Conservation (phyloP, 441 rosid genomes). For the Jatropha podagrica region DNA sequence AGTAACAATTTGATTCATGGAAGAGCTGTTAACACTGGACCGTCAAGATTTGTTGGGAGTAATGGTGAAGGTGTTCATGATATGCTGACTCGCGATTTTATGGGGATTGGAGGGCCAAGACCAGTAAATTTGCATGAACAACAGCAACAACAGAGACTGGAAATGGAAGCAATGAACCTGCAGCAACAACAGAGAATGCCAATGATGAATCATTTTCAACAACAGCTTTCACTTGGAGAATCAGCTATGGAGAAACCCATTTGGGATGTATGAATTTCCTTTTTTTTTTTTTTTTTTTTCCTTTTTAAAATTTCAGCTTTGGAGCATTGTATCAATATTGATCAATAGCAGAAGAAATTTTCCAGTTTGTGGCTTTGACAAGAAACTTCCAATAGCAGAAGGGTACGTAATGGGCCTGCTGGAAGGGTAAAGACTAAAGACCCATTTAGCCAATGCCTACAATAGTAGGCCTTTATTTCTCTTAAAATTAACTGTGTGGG, state of each 20-base stretch:
- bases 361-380: no score
- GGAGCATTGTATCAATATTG: neutral
- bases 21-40: conserved; percentile 24
- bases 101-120: conserved; percentile 59
- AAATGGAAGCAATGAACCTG: conserved; percentile 45
- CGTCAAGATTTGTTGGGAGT: conserved; percentile 28
- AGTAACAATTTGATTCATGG: conserved; percentile 32
- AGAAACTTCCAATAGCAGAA: no score
- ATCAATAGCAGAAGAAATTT: neutral
- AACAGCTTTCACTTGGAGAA: conserved; percentile 45
- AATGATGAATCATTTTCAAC: conserved; percentile 45
- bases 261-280: conserved; percentile 63
- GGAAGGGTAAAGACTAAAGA: no score
- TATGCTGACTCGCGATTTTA: conserved; percentile 53
- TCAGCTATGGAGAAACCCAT: conserved; percentile 48
- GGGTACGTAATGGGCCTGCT: no score
- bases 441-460: neutral
- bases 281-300: no score
- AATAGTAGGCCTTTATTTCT: neutral
- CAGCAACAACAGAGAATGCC: conserved; percentile 31
- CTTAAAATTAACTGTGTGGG: neutral
- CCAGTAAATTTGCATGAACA: conserved; percentile 25
- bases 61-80: conserved; percentile 21
- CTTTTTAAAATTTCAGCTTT: neutral
- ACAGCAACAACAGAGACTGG: conserved; percentile 37